Conservation (phyloP, 2,329 filamentous ascomycete species). For the Talaromyces rugulosus region DNA sequence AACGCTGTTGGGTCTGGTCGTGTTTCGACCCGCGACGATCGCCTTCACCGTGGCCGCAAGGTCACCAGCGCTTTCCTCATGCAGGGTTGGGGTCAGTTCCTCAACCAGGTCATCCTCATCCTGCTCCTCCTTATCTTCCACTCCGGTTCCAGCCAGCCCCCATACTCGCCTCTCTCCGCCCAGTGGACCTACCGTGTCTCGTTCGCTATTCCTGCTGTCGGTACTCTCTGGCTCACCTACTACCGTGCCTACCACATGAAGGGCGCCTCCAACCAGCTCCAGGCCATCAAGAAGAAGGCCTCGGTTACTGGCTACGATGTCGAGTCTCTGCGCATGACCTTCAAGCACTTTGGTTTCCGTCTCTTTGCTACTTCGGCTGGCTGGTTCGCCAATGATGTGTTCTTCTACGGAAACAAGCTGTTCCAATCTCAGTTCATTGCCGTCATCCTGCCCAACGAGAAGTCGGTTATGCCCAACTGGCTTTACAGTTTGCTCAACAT, state of each 20-base stretch:
- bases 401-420: constrained; percentile 99
- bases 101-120: constrained; percentile 89
- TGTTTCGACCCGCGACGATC: constrained; percentile 85
- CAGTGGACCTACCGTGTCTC: constrained; percentile 92
- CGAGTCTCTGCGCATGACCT: constrained; percentile 72
- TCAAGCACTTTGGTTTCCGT: constrained; percentile 79
- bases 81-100: constrained; percentile 96
- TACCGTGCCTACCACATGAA: constrained; percentile 95
- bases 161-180: constrained; percentile 71
- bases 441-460: constrained; percentile 66
- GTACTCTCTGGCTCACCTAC: constrained; percentile 92
- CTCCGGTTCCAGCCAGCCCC: constrained; percentile 67
- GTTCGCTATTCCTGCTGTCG: constrained; percentile 84
- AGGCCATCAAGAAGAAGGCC: constrained; percentile 75
- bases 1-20: constrained; percentile 81
- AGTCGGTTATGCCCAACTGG: constrained; percentile 81
- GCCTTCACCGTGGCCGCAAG: constrained; percentile 90
- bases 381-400: constrained; percentile 97
- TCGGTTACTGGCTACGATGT: constrained; percentile 90
- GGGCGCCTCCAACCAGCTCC: constrained; percentile 76
- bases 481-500: constrained; percentile 91
- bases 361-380: constrained; percentile 79
- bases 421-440: constrained; percentile 89
- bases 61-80: constrained; percentile 95
- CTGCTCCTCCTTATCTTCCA: constrained; percentile 84